Base-by-base conservation (phyloP, 2,329 filamentous ascomycete species). In the Phialophora tarda region DNA sequence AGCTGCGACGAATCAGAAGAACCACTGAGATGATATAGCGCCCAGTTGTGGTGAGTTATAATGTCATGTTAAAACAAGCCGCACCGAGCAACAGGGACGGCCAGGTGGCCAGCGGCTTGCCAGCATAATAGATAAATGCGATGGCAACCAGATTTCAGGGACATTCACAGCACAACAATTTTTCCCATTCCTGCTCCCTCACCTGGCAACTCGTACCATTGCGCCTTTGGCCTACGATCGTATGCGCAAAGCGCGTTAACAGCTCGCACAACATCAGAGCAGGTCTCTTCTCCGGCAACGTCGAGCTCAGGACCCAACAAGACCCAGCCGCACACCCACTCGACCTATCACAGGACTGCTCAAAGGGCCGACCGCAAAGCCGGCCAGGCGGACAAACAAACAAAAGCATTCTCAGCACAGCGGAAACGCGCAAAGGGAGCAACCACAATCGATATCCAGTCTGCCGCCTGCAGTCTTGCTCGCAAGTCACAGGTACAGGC, bases 31-130 rank as follows among this genome's bases (percentile, higher is more conserved):
- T 30, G 30, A 28, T 58, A 64, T 53, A 56, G 62, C 63, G 53
- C 48, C 53, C 55, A 62, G 55, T 30, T 50, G 50, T 26, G 17
- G n/a, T 14, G 28, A 51, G 24, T 44, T 58, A 58, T 21, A 21
- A n/a, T 62, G 58, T 64, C 57, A 64, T 34, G 32, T 64, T 34
- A 38, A 21, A 56, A 56, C 44, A 64, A 62, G 17, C 47, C 47
- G 47, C 44, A 47, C 28, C 59, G 41, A 64, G 26, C 47, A 57
- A 56, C 38, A 32, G 58, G 41, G 60, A 65, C 44, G 69, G 61
- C 66, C 69, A 71, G 64, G 58, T 69, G 69, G 66, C 47, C 69
- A 71, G 69, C 69, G 69, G 66, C 63, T 69, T 69, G 60, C 24
- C 51, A 57, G 51, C 38, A 48, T 34, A 47, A 50, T 71, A 71